These are phyloP conservation scores for Penicillium robsamsonii DNA, from an alignment of 495 filamentous ascomycete species.

Conservation along the genomic window DNA sequence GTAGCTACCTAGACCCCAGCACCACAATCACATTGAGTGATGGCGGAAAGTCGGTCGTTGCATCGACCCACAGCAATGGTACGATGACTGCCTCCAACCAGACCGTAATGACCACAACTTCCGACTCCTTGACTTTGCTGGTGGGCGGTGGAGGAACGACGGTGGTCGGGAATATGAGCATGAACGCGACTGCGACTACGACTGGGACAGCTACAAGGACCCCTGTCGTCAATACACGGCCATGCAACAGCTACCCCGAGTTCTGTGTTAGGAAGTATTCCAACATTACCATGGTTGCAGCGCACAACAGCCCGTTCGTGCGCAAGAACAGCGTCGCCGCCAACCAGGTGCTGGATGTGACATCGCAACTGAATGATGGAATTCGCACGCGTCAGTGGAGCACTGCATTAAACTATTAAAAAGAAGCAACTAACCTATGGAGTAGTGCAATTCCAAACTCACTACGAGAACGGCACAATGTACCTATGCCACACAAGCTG, in stretches of 20 bases:
- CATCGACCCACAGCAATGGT: conserved; percentile 21
- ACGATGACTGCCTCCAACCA: conserved; percentile 31
- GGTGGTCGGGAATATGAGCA: conserved; percentile 43
- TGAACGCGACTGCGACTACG: conserved; percentile 39
- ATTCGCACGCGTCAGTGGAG: conserved; percentile 67
- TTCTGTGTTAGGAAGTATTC: conserved; percentile 79
- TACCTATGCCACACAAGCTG: conserved; percentile 76
- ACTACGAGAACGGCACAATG: conserved; percentile 60
- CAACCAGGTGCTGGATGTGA: conserved; percentile 73
- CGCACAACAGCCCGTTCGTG: conserved; percentile 86
- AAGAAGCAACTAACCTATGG: conserved; percentile 6
- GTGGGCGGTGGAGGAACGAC: conserved; percentile 36
- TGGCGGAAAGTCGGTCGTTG: conserved; percentile 22
- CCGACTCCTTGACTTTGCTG: conserved; percentile 40
- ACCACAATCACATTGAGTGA: conserved; percentile 38
- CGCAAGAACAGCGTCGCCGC: conserved; percentile 63
- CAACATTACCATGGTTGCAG: conserved; percentile 84
- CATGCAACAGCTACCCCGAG: conserved; percentile 86
- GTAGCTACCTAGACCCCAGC: conserved; percentile 39
- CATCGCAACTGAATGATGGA: conserved; percentile 78
- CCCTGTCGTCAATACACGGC: conserved; percentile 64
- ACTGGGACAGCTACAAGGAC: conserved; percentile 39
- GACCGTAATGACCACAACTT: conserved; percentile 31
- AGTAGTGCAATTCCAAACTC: conserved; percentile 80
- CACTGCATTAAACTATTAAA: background rate